Evolutionary conservation across 2,329 filamentous ascomycete species (phyloP).

Genomic region (Colletotrichum limetticola): DNA sequence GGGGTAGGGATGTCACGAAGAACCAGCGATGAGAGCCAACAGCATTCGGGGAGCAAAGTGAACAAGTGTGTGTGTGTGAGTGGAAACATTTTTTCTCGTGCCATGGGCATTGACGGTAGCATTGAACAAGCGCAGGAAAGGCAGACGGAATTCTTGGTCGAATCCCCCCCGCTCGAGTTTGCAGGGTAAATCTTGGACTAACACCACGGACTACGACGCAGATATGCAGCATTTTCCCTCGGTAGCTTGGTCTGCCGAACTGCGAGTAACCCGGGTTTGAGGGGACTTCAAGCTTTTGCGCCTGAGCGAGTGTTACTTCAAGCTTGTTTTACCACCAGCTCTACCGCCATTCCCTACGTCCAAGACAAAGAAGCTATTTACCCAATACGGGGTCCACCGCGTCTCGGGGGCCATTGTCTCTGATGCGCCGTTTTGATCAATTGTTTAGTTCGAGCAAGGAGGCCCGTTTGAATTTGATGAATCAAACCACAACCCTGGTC

Average conservation of each 20-base stretch:
- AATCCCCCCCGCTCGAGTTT: slow-evolving; percentile 4
- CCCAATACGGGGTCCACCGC: not conserved
- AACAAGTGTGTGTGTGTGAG: slow-evolving; percentile 2
- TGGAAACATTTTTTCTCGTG: slow-evolving; percentile 2
- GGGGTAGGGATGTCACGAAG: slow-evolving; percentile 16
- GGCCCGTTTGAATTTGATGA: not conserved
- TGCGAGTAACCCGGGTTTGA: not conserved
- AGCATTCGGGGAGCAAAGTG: not conserved
- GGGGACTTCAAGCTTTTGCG: not conserved
- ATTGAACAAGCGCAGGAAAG: not conserved
- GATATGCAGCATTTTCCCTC: not conserved
- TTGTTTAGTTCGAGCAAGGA: slow-evolving; percentile 4
- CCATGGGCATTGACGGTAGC: not conserved
- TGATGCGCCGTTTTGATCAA: slow-evolving; percentile 9
- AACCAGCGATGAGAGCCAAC: not conserved
- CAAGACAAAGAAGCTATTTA: not conserved
- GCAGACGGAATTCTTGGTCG: slow-evolving; percentile 13
- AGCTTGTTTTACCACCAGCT: slow-evolving; percentile 7
- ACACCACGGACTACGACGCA: not conserved
- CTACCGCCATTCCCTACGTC: no score
- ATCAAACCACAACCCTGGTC: not conserved
- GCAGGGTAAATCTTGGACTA: slow-evolving; percentile 27
- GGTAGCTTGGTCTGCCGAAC: not conserved
- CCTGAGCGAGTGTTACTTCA: not conserved
- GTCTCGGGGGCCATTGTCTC: not conserved